Evolutionary conservation across 2,329 filamentous ascomycete genomes (phyloP), one percentile per base, ranked within the genome.

Genomic region (Harringtonia lauricola): DNA sequence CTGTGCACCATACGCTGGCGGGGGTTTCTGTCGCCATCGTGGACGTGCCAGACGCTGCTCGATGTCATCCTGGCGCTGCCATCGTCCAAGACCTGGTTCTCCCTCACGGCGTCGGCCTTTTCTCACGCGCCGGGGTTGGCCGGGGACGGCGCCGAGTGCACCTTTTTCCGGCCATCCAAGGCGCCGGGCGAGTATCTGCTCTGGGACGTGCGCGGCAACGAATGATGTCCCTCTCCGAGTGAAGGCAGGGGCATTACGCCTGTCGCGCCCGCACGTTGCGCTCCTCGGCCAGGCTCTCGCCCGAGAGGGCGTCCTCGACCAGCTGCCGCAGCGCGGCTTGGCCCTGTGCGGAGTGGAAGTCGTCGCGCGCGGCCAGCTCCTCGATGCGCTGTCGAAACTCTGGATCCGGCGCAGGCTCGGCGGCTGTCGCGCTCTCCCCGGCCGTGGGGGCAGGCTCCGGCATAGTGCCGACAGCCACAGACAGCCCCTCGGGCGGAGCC

Each of bases 361-460:
- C 88, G 21, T 83, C 80, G 34, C 87, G 73, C 30, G 81, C 74
- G 2, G 92, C 89, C 47, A 98, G 65, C 62, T 95, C 84, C 56
- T 96, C 88, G 57, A 98, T 96, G 42, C 86, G 74, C 52, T 83
- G 72, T 57, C 83, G 79, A 52, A 98, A 86, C 52, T 89, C 88
- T 2, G 86, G 79, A 57, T 96, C 88, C 9, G 82, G 76, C 46
- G 70, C 71, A 2, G 68, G 71, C 8, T 76, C 74, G 13, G 76
- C 79, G 34, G 76, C 24, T 4, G 36, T 37, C 7, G 22, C 44
- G 6, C 14, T 22, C 6, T 34, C 30, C 26, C 3, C 22, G 33
- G 12, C 15, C 9, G 8, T 18, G 30, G 14, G 78, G 36, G 76
- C 37, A 2, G 36, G 10, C 5, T 18, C 38, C 61, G 68, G 70